Percentiles rank a stretch among this genome's conserved stretches.
These are phyloP conservation scores for Phytophthora fragariaefolia DNA, from an alignment of 352 stramenopile species.

Conservation along the genomic window DNA sequence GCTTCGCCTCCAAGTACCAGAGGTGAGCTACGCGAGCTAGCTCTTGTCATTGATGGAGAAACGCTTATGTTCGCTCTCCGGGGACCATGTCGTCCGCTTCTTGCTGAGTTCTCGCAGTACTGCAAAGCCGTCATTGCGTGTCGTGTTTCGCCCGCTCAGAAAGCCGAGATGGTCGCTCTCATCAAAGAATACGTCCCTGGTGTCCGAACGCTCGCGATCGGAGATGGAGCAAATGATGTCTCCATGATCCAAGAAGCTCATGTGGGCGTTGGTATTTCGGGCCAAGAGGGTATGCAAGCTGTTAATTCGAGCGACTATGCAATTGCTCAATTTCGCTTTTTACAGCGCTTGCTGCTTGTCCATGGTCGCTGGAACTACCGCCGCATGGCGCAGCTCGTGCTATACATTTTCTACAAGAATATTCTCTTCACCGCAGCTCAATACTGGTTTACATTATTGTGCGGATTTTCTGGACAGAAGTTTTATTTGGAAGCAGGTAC, in stretches of 20 bases:
- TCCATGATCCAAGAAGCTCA: constrained; percentile 95
- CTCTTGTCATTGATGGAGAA: constrained; percentile 84
- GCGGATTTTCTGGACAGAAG: constrained; percentile 82
- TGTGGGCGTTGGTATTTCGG: constrained; percentile 92
- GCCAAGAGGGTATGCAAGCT: constrained; percentile 93
- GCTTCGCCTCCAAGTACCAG: constrained; percentile 47
- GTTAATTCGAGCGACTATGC: constrained; percentile 95
- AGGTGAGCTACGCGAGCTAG: constrained; percentile 60
- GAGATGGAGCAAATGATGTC: constrained; percentile 96
- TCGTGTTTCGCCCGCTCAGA: constrained; percentile 87
- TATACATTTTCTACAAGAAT: constrained; percentile 96
- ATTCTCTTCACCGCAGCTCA: constrained; percentile 78
- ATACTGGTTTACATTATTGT: constrained; percentile 81
- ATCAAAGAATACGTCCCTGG: constrained; percentile 80
- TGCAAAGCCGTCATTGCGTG: constrained; percentile 91
- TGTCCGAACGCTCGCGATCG: constrained; percentile 88
- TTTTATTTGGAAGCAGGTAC: constrained; percentile 85
- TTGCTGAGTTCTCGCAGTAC: constrained; percentile 78
- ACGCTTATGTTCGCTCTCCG: constrained; percentile 65
- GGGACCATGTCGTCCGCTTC: constrained; percentile 44
- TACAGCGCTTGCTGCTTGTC: constrained; percentile 90
- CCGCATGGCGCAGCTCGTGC: constrained; percentile 87
- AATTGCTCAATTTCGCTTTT: constrained; percentile 93
- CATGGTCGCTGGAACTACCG: constrained; percentile 94
- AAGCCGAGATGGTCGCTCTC: constrained; percentile 84